phyloP scores from a whole-genome alignment of 768 basidiomycete species.

The Sporobolomyces phaffii region DNA sequence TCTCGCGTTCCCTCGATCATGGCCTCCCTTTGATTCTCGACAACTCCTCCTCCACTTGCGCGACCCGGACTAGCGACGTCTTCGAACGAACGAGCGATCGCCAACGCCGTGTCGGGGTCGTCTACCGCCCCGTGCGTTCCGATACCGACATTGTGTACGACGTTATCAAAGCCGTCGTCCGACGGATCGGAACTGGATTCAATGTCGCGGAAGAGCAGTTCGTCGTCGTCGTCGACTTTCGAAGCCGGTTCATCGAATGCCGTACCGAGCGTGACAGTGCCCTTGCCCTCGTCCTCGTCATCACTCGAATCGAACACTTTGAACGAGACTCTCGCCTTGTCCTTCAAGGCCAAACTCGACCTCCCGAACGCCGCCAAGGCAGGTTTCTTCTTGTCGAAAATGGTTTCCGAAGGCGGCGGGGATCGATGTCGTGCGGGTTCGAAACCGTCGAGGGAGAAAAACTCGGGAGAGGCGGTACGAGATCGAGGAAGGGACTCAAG shows the following conservation, averaged over 20 bases:
- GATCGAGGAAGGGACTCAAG: not conserved
- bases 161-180: too few relatives aligned
- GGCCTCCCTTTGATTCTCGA: too few relatives aligned
- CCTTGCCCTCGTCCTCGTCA: not conserved
- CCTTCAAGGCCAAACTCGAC: not conserved
- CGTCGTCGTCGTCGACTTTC: too few relatives aligned
- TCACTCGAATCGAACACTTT: constrained; percentile 3
- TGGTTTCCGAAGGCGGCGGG: not conserved
- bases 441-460: not conserved
- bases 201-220: not conserved
- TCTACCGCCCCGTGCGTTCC: too few relatives aligned
- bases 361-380: not conserved
- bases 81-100: too few relatives aligned
- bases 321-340: not conserved
- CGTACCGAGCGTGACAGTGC: too few relatives aligned
- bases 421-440: not conserved
- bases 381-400: not conserved
- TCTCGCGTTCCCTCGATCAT: too few relatives aligned
- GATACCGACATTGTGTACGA: too few relatives aligned
- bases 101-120: too few relatives aligned
- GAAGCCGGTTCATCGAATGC: not conserved
- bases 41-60: too few relatives aligned
- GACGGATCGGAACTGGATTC: too few relatives aligned
- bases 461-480: not conserved
- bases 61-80: too few relatives aligned